Evolutionary conservation across 768 basidiomycete species (phyloP), one percentile per base, ranked within the genome.

Genomic region (Mycena haematopus): DNA sequence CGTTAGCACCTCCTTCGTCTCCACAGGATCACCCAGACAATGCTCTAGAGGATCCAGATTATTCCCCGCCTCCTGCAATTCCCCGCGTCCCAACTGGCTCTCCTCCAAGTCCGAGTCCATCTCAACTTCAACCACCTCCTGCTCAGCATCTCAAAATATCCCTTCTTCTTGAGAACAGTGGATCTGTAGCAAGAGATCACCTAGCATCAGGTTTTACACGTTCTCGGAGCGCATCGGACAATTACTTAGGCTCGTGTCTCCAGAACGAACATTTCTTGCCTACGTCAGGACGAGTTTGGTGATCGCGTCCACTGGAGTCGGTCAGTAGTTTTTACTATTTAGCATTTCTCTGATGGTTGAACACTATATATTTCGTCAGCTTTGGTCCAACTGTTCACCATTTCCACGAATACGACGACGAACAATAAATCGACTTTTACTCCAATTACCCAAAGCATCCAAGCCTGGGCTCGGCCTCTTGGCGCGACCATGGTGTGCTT

Each of bases 181-280:
- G 80, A 15, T 74, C 72, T 46, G 80, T 82, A 38, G 81, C 81
- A 14, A 69, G 82, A 21, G 82, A 82, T 69, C 82, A 83, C 51
- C 71, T 83, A 7, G 78, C 81, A 0, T 71, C 72, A 40, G 31
- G 44, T 45, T 45, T 7, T 45, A 24, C 9, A 45, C n/a, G 44
- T 24, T 45, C 22, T 21, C 13, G 13, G 44, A 21, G 11, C 13
- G 22, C 11, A 10, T 24, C 21, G 7, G 11, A 24, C 17, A 21
- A 45, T 22, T 5, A 11, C 44, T 45, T 9, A 45, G 22, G 8
- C 44, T 45, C 22, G n/a, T 42, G 15, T 45, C 44, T 45, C 22
- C 44, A 45, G 82, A 82, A 63, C 71, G 80, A 44, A 81, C 79
- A 5, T 82, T 79, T 60, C 71, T 82, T 1, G 79, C 81, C 14